Conservation (phyloP, 1,284 basidiomycete genomes). For the Ustilago sp. region DNA sequence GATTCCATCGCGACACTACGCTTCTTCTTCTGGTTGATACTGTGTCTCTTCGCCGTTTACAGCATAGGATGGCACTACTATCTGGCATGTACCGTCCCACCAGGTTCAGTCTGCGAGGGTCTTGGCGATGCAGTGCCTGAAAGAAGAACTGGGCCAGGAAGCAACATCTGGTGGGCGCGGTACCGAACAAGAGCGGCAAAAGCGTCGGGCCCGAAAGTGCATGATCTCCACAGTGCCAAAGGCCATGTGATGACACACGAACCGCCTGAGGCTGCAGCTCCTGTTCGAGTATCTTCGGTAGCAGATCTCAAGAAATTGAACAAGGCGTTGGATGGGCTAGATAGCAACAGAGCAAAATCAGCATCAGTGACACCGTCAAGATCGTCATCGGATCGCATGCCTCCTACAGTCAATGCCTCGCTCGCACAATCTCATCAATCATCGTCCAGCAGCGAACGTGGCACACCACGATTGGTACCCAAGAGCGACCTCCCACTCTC, state of each 20-base stretch:
- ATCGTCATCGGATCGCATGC: slow-evolving; percentile 13
- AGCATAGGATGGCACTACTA: slow-evolving; percentile 87
- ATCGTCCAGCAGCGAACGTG: slow-evolving; percentile 24
- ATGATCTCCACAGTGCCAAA: slow-evolving; percentile 1
- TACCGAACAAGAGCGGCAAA: slow-evolving; percentile 42
- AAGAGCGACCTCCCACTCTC: slow-evolving; percentile 40
- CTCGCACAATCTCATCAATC: slow-evolving; percentile 32
- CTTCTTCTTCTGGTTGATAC: slow-evolving; percentile 70
- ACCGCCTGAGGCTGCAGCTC: slow-evolving; percentile 34
- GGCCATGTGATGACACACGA: slow-evolving; percentile 16
- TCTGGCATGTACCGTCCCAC: slow-evolving; percentile 80
- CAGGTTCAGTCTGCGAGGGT: slow-evolving; percentile 54
- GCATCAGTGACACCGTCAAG: slow-evolving; percentile 19
- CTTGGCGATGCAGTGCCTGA: slow-evolving; percentile 51
- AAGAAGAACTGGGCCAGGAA: slow-evolving; percentile 59
- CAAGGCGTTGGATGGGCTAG: slow-evolving; percentile 33
- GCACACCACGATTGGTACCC: slow-evolving; percentile 20
- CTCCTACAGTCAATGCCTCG: slow-evolving; percentile 1
- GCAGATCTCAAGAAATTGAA: slow-evolving; percentile 45
- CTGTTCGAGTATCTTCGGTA: slow-evolving; percentile 38
- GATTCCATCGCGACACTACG: slow-evolving; percentile 41
- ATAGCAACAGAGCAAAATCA: slow-evolving; percentile 32
- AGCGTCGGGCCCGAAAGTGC: slow-evolving; percentile 32
- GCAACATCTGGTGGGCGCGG: slow-evolving; percentile 62
- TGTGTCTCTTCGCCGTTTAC: slow-evolving; percentile 79